A percentile compares a stretch with the other conserved stretches of the same genome.
phyloP scores from a whole-genome alignment of 1,139 yeast genomes.

The Pichia sp. region DNA sequence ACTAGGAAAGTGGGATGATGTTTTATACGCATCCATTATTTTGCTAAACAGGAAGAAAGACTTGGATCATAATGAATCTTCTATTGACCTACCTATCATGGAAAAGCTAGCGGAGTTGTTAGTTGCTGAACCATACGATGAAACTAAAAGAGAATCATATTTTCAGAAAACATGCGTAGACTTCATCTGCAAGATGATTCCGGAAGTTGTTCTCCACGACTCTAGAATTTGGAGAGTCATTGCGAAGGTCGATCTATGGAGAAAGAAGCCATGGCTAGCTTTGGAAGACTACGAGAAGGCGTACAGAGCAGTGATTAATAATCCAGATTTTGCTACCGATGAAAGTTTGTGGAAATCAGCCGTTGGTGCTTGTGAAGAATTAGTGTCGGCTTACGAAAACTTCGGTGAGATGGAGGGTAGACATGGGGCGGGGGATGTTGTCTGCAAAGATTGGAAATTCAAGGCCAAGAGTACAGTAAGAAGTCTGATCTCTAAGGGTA shows the following conservation, averaged over 20 bases:
- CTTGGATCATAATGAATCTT: constrained; percentile 45
- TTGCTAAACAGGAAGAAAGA: constrained; percentile 50
- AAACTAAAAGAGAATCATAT: constrained; percentile 37
- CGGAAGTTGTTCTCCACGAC: constrained; percentile 61
- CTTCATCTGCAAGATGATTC: constrained; percentile 58
- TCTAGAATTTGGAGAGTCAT: constrained; percentile 79
- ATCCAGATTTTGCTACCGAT: constrained; percentile 57
- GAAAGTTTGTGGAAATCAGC: constrained; percentile 71
- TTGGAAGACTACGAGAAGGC: constrained; percentile 85
- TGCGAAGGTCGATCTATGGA: constrained; percentile 83
- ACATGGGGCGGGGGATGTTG: constrained; percentile 73
- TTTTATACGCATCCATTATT: constrained; percentile 61
- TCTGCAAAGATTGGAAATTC: constrained; percentile 88
- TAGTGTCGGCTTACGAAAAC: constrained; percentile 82
- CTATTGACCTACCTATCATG: constrained; percentile 69
- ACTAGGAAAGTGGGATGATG: constrained; percentile 82
- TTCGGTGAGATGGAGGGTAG: constrained; percentile 85
- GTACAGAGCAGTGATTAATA: constrained; percentile 60
- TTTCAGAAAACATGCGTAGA: constrained; percentile 65
- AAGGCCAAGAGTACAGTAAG: constrained; percentile 70
- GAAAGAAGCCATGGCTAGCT: constrained; percentile 80
- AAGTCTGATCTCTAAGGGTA: constrained; percentile 74
- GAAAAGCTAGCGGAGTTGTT: constrained; percentile 68
- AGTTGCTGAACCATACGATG: constrained; percentile 42
- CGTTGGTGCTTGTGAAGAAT: constrained; percentile 70